Evolutionary conservation across 2,329 filamentous ascomycete genomes (phyloP), one percentile per base, ranked within the genome.

Genomic region (Camptophora hylomeconis): DNA sequence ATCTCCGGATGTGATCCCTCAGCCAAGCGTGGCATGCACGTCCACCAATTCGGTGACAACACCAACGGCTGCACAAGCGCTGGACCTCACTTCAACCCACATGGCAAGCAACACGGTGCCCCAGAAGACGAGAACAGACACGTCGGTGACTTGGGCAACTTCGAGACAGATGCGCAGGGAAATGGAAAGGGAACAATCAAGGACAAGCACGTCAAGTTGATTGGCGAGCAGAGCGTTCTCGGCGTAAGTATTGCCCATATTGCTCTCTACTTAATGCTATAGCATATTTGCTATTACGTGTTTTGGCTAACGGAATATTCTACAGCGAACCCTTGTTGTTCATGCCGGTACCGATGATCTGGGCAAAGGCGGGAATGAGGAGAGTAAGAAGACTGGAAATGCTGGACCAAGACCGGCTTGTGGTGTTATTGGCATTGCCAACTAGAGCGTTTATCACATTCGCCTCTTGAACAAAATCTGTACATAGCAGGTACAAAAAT

Each of bases 21-120:
- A 60, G 86, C 89, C 54, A 74, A 92, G 75, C 87, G 89, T 63
- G 89, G 83, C 61, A 84, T 95, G 72, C 89, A 98, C 72, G 77
- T 98, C 54, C 89, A 98, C 70, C 82, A 89, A 60, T 98, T 93
- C 54, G 89, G 89, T 58, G 89, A 95, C 73, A 95, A 95, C 74
- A 95, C 89, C 71, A 98, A 98, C 66, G 89, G 89, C 60, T 98
- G 89, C 80, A 95, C 87, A 45, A 92, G 81, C 45, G 89, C 89
- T 45, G 89, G 89, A 31, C 87, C 89, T 61, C 89, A 98, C 70
- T 98, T 94, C 80, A 98, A 98, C 77, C 89, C 89, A 47, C 72
- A 80, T 65, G 66, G 68, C 69, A 92, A 93, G 74, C 77, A 71
- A 48, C 89, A 98, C 69, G 89, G 89, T 54, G 80, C 79, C 53